Evolutionary conservation across 192 early-diverging fungal genomes (phyloP), one percentile per base, ranked within the genome.

Genomic region (Coemansia sp.): DNA sequence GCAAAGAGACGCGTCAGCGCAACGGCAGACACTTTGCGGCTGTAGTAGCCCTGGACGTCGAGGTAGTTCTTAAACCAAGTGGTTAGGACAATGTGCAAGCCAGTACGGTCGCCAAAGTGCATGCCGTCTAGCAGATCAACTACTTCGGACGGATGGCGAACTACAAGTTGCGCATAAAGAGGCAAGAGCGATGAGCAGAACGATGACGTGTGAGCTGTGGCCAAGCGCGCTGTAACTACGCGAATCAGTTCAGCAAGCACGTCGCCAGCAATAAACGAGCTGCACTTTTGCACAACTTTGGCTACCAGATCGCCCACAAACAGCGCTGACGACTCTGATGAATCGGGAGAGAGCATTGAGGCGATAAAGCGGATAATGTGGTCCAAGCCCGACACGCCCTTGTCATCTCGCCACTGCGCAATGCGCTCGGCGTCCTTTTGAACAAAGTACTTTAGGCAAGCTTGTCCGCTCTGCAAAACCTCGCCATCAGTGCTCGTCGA

Each of bases 221-320:
- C 86, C 29, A 98, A 74, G 14, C 92, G 86, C n/a, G 68, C 59
- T 1, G 91, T 84, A 3, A 95, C 89, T 2, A 92, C 93, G 31
- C 85, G 86, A 55, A 98, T 82, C 46, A 99, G 87, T 23, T 92
- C 86, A 10, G 94, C 89, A 44, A 96, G 72, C 25, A 70, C 65
- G 23, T 73, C 68, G 36, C 66, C 63, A 6, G 70, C 46, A 15
- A 80, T 51, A 23, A 69, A 64, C 21, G 67, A 11, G 27, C 67
- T 68, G 77, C 85, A 86, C 75, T 94, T 95, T 75, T 92, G 88
- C 66, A 96, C 91, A 51, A 98, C 71, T 67, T 93, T 95, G 19
- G 86, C 87, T 36, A 94, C 89, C 41, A 98, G 75, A 67, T 94
- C 93, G n/a, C 95, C 95, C 25, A 98, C 89, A 85, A 95, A 96